Evolutionary conservation across 2,329 filamentous ascomycete species (phyloP), one percentile per base, ranked within the genome.

Genomic region (Neonectria neomacrospora): DNA sequence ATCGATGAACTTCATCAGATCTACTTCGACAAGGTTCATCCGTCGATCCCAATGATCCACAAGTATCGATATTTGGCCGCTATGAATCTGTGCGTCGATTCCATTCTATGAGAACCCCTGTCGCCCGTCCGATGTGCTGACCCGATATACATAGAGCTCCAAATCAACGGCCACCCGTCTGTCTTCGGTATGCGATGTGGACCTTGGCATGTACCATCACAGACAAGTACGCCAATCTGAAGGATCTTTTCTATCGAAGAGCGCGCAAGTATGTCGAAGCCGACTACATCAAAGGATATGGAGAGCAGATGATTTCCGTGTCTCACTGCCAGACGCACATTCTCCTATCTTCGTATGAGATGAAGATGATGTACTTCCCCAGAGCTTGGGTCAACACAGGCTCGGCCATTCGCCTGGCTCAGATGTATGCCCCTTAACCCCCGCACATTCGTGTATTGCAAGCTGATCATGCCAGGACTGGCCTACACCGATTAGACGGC

Each of bases 351-450:
- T 89, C 87, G 0, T 97, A 97, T 73, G 96, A 99, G 77, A 98
- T 97, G 83, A 97, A 95, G 80, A 91, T 92, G 86, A 97, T 98
- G 92, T 96, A 94, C 77, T 98, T 98, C 71, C 95, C 96, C 1
- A 85, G 96, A 68, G 96, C 96, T 1, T 98, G 96, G 96, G 88
- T 97, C 81, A 97, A 92, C 70, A 91, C 92, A 3, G 96, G 95
- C 22, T 86, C 92, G 65, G 91, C 91, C 5, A 88, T 91, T n/a
- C 87, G 95, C 54, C 79, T 98, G 57, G 88, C 88, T 54, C 91
- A 97, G 73, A 97, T 98, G 95, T 89, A 76, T 77, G 85, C 76
- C 20, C 16, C 22, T 32, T 34, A 32, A 39, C 20, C 37, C 26
- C 7, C 11, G 11, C 34, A 34, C n/a, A 20, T 16, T 11, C 7